Base-by-base conservation (phyloP, 805 yeast species). In the Saturnispora saitoi region DNA sequence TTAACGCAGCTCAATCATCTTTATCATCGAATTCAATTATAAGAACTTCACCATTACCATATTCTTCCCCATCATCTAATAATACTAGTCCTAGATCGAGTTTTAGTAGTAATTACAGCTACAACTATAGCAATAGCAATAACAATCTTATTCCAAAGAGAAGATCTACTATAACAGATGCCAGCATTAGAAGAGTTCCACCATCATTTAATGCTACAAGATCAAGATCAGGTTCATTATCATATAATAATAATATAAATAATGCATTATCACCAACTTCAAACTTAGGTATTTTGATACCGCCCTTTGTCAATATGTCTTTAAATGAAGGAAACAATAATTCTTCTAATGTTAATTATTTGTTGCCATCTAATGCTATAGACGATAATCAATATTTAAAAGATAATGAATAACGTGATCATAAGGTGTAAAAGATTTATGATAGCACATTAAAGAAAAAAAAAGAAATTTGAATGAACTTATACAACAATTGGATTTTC, bases 111-210 rank as follows among this genome's bases (percentile, higher is more conserved):
- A 37, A 42, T 15, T 42, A 38, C 10, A 45, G 48, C 17, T 34
- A 17, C 22, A 45, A 32, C 31, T 19, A n/a, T 12, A 34, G 39
- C 10, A 20, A 14, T 12, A 32, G 11, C 36, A 17, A 10, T 19
- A 8, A 46, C 4, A 26, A 48, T 11, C 14, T 40, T 22, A 15
- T 31, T 2, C 31, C 54, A 36, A 61, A 58, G 32, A 54, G 67
- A 49, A 49, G 66, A 12, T 52, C 60, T 3, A 60, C 64, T 0
- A 42, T 58, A 10, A 56, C 59, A 2, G 51, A 52, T 3, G 59
- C 62, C 4, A 57, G 58, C 41, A 40, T 59, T 2, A 57, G 57
- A 42, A 48, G 65, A n/a, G 49, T 43, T 11, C 53, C 53, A 5
- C 9, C 30, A 5, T 34, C 44, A 28, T 1, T 36, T 17, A 49